These are phyloP conservation scores for Taiozyma sp. DNA, from an alignment of 1,139 yeast species.

Conservation along the genomic window DNA sequence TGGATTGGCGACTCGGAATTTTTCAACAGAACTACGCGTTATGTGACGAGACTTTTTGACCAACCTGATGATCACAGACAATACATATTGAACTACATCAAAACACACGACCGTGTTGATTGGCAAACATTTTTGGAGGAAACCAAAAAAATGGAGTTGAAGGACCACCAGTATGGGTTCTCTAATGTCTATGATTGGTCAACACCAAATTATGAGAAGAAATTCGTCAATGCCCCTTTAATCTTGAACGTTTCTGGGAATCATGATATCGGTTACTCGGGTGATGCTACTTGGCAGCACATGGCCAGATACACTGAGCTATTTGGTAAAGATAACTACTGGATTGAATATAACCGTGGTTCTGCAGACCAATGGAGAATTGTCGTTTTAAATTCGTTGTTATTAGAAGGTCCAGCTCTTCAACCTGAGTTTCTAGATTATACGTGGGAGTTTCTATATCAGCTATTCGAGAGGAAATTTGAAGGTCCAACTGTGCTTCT, in stretches of 20 bases:
- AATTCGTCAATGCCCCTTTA: slow-evolving; percentile 41
- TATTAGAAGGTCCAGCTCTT: slow-evolving; percentile 87
- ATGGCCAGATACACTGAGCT: slow-evolving; percentile 68
- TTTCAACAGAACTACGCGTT: slow-evolving; percentile 70
- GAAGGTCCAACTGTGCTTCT: slow-evolving; percentile 77
- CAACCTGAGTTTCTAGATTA: slow-evolving; percentile 64
- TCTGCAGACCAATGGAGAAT: slow-evolving; percentile 73
- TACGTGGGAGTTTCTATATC: slow-evolving; percentile 70
- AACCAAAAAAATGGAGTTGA: slow-evolving; percentile 37
- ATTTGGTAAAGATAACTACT: slow-evolving; percentile 84
- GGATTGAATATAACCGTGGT: slow-evolving; percentile 61
- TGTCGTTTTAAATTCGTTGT: slow-evolving; percentile 77
- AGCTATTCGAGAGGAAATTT: slow-evolving; percentile 48
- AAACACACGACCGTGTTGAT: slow-evolving; percentile 45
- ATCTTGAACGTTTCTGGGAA: slow-evolving; percentile 87
- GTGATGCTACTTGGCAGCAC: slow-evolving; percentile 92
- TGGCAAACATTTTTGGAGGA: slow-evolving; percentile 46
- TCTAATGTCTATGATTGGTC: slow-evolving; percentile 67
- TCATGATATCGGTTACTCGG: slow-evolving; percentile 94
- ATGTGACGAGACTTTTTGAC: slow-evolving; percentile 56
- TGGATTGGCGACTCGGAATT: slow-evolving; percentile 92
- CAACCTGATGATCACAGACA: slow-evolving; percentile 45
- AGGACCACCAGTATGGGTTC: slow-evolving; percentile 47
- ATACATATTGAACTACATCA: slow-evolving; percentile 42
- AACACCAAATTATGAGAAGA: slow-evolving; percentile 27